These are phyloP conservation scores for Pulveroboletus sp. DNA, from an alignment of 768 basidiomycete species.

Conservation along the genomic window DNA sequence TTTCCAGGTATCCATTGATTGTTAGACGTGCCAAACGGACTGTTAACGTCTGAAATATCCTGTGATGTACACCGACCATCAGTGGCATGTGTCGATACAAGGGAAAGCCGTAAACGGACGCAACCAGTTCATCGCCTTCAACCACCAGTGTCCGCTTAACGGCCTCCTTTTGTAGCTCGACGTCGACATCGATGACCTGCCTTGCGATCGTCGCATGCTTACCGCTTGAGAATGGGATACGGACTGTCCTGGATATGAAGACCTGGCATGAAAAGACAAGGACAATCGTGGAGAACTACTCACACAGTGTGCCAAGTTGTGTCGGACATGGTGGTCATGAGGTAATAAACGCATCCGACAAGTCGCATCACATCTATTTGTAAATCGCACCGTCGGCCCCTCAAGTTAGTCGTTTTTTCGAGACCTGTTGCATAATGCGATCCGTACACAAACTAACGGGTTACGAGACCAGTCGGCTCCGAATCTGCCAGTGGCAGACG, in stretches of 20 bases:
- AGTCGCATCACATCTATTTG: too few species aligned
- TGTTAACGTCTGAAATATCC: slow-evolving; percentile 75
- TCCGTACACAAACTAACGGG: too few species aligned
- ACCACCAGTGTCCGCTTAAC: slow-evolving; percentile 72
- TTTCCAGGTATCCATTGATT: slow-evolving; percentile 86
- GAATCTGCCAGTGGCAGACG: too few species aligned
- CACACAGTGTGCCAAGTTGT: slow-evolving; percentile 56
- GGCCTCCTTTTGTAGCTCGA: slow-evolving; percentile 76
- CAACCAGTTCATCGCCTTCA: slow-evolving; percentile 66
- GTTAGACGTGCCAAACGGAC: slow-evolving; percentile 82
- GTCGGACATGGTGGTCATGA: slow-evolving; percentile 24
- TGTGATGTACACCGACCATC: slow-evolving; percentile 24
- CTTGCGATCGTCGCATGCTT: slow-evolving; percentile 81
- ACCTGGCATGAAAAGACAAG: neutral
- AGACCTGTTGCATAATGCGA: too few species aligned
- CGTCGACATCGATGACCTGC: slow-evolving; percentile 83
- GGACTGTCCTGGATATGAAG: slow-evolving; percentile 49
- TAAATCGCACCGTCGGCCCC: too few species aligned
- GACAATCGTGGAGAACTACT: slow-evolving; percentile 15
- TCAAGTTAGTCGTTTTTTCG: too few species aligned
- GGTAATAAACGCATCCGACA: neutral
- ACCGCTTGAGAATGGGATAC: slow-evolving; percentile 72
- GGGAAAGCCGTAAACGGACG: slow-evolving; percentile 48
- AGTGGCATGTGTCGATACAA: neutral
- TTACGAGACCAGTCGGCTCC: too few species aligned